Percentiles rank a stretch among this genome's conserved stretches.
Evolutionary conservation across 352 stramenopile genomes (phyloP).

Genomic region (Phytophthora chlamydospora): DNA sequence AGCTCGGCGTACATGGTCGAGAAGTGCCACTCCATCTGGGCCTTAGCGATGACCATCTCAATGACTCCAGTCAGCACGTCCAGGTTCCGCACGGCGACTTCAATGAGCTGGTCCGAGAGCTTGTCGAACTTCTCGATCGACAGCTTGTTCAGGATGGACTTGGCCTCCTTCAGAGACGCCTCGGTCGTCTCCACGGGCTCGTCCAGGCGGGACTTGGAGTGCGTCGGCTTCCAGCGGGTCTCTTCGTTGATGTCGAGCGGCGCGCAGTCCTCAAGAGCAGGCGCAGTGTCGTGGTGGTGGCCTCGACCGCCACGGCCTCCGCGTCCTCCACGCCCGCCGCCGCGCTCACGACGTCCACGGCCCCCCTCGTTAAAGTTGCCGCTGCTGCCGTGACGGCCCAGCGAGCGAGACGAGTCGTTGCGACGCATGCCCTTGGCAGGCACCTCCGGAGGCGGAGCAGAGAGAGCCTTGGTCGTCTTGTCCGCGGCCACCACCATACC

Average conservation of each 20-base stretch:
- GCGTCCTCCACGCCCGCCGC: slow-evolving; percentile 48
- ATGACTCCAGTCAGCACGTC: slow-evolving; percentile 91
- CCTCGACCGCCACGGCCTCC: slow-evolving; percentile 50
- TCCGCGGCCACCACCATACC: slow-evolving; percentile 51
- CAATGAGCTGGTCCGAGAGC: slow-evolving; percentile 92
- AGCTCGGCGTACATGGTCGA: slow-evolving; percentile 96
- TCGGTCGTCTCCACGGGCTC: slow-evolving; percentile 54
- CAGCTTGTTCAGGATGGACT: slow-evolving; percentile 97
- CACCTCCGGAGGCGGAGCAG: slow-evolving; percentile 22
- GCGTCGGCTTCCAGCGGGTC: slow-evolving; percentile 83
- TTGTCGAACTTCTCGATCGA: slow-evolving; percentile 98
- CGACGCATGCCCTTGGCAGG: slow-evolving; percentile 39
- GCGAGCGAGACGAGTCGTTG: slow-evolving; percentile 51
- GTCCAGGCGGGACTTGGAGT: slow-evolving; percentile 64
- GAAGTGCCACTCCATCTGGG: slow-evolving; percentile 97
- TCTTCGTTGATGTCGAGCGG: slow-evolving; percentile 83
- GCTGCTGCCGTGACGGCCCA: slow-evolving; percentile 52
- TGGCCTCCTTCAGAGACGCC: slow-evolving; percentile 87
- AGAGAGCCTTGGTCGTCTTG: slow-evolving; percentile 58
- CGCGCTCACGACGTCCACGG: slow-evolving; percentile 45
- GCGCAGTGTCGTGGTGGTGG: slow-evolving; percentile 54
- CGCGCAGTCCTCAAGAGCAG: slow-evolving; percentile 63
- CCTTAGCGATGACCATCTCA: slow-evolving; percentile 94
- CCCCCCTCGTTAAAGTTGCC: slow-evolving; percentile 45
- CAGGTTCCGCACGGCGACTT: slow-evolving; percentile 85